Conservation (phyloP, 129 eudicot genomes). For the Ambrosia trifida region DNA sequence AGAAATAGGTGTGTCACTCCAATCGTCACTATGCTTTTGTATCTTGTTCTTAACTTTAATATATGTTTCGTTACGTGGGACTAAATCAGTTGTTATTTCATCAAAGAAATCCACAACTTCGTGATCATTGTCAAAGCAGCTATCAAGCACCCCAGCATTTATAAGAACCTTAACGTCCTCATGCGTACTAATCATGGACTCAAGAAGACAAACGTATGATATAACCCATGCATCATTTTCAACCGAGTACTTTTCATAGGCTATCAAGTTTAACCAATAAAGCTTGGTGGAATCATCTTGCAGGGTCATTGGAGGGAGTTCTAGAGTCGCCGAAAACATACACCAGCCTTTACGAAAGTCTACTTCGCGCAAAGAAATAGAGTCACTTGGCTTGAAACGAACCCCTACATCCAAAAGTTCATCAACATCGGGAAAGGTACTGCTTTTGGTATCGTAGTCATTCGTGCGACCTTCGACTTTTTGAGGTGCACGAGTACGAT, state of each 20-base stretch:
- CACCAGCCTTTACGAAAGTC: background rate
- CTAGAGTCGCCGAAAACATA: slow-evolving; percentile 6
- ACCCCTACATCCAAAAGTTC: slow-evolving; percentile 34
- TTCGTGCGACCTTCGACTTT: background rate
- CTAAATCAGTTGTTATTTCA: slow-evolving; percentile 24
- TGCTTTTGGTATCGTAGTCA: background rate
- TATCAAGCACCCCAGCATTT: slow-evolving; percentile 19
- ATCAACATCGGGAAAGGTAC: slow-evolving; percentile 27
- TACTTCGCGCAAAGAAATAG: slow-evolving; percentile 1
- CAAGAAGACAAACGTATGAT: slow-evolving; percentile 38
- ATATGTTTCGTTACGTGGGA: background rate
- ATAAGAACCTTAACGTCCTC: slow-evolving; percentile 34
- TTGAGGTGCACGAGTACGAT: background rate
- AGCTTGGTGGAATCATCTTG: slow-evolving; percentile 32
- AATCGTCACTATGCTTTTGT: slow-evolving; percentile 19
- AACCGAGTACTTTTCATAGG: slow-evolving; percentile 37
- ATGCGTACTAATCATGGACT: slow-evolving; percentile 28
- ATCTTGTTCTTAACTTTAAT: background rate
- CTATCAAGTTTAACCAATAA: slow-evolving; percentile 39
- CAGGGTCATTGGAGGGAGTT: slow-evolving; percentile 30
- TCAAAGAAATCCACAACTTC: slow-evolving; percentile 36
- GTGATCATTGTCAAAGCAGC: slow-evolving; percentile 23
- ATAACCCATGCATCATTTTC: slow-evolving; percentile 31
- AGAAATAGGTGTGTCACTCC: slow-evolving; percentile 24
- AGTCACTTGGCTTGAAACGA: slow-evolving; percentile 19